phyloP scores from a whole-genome alignment of 2,329 filamentous ascomycete genomes.

The Lecanosticta acicola region DNA sequence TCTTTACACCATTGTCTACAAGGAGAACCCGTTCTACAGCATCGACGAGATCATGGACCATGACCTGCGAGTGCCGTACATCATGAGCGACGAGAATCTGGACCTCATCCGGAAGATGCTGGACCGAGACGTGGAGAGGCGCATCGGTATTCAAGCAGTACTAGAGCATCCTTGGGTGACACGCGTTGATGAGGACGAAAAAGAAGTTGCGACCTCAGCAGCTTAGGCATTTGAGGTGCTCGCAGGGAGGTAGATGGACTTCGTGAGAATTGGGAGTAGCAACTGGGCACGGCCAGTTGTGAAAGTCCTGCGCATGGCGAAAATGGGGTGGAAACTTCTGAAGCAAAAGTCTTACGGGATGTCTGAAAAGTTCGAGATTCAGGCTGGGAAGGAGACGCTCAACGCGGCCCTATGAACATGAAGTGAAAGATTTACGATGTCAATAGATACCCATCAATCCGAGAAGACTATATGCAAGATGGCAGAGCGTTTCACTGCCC shows the following conservation, averaged over 20 bases:
- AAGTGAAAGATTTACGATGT: not conserved
- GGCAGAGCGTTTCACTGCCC: too few relatives aligned
- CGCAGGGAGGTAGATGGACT: too few relatives aligned
- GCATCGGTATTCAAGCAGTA: conserved; percentile 83
- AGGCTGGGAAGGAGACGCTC: not conserved
- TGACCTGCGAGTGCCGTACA: conserved; percentile 82
- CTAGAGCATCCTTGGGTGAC: conserved; percentile 80
- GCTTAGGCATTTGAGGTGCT: too few relatives aligned
- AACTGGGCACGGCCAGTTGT: too few relatives aligned
- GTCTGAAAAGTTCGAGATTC: not conserved
- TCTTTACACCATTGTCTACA: conserved; percentile 98
- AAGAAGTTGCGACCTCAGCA: conserved; percentile 4
- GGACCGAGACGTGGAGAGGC: conserved; percentile 74
- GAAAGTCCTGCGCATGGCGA: too few relatives aligned
- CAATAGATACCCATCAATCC: not conserved
- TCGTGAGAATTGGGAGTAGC: not conserved
- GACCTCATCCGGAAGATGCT: conserved; percentile 89
- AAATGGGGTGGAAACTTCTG: too few relatives aligned
- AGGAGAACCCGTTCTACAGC: conserved; percentile 98
- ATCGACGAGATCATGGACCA: conserved; percentile 99
- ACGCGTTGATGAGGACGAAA: conserved; percentile 23
- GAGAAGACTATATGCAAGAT: not conserved
- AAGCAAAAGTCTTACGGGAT: too few relatives aligned
- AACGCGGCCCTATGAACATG: not conserved
- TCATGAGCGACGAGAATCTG: conserved; percentile 85